Evolutionary conservation across 169 alveolate species (phyloP).

Genomic region (Babesia gibsoni): DNA sequence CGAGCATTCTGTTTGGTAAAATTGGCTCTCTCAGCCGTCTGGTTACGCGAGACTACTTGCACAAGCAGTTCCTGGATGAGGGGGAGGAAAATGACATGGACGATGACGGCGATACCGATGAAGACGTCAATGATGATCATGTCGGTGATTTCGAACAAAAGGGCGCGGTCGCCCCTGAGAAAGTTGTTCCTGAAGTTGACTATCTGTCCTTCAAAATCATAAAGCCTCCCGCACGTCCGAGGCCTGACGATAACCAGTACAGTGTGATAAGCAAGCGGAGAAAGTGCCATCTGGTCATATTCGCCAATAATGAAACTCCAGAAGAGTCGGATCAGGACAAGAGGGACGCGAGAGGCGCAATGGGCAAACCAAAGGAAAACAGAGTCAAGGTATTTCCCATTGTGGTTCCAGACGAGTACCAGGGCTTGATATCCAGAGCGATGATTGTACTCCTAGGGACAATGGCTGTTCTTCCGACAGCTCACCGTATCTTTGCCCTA

Average conservation of each 20-base stretch:
- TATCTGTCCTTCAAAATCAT: conserved; percentile 40
- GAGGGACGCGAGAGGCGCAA: background rate
- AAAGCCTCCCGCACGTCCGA: conserved; percentile 10
- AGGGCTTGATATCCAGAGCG: background rate
- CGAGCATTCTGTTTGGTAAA: conserved; percentile 9
- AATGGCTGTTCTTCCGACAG: conserved; percentile 29
- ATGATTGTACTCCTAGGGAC: conserved; percentile 3
- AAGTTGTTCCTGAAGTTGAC: conserved; percentile 2
- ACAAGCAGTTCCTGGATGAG: background rate
- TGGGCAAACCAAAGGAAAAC: background rate
- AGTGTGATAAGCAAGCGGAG: conserved; percentile 5
- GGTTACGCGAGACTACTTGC: background rate
- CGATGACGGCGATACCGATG: too few relatives aligned
- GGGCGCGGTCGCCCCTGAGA: background rate
- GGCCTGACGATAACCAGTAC: conserved; percentile 37
- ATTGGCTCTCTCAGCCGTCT: conserved; percentile 7
- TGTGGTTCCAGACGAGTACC: conserved; percentile 8
- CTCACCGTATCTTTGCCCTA: too few relatives aligned
- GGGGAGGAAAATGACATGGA: too few relatives aligned
- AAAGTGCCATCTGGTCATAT: background rate
- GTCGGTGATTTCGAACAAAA: background rate
- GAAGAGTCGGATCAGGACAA: background rate
- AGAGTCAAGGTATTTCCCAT: conserved; percentile 48
- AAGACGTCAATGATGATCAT: background rate
- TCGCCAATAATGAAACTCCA: background rate